phyloP scores from a whole-genome alignment of 2,329 filamentous ascomycete genomes.

The Cladorrhinum sp. region DNA sequence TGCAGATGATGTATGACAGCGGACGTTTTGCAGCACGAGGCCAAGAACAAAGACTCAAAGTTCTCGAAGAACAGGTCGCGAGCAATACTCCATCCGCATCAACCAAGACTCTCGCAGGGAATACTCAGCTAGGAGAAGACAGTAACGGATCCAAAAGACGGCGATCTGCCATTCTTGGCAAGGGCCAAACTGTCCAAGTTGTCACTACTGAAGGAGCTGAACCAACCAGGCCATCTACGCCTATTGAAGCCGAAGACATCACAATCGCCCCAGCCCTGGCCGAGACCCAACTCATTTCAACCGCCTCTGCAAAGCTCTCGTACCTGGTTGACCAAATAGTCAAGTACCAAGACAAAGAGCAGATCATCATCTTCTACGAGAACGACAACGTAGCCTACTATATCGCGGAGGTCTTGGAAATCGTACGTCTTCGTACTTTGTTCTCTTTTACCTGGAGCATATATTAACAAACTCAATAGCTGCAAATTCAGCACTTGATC shows the following conservation, averaged over 20 bases:
- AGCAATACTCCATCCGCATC: neutral
- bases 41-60: constrained; percentile 35
- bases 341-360: constrained; percentile 66
- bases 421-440: constrained; percentile 42
- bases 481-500: constrained; percentile 60
- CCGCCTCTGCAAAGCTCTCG: constrained; percentile 80
- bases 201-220: neutral
- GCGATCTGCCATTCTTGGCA: constrained; percentile 31
- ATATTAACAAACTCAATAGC: constrained; percentile 32
- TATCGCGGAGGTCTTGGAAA: constrained; percentile 76
- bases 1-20: constrained; percentile 48
- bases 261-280: constrained; percentile 50
- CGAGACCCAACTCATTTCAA: constrained; percentile 66
- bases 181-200: neutral
- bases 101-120: constrained; percentile 37
- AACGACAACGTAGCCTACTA: constrained; percentile 84
- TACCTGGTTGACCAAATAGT: constrained; percentile 76
- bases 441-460: neutral
- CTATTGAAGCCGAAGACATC: constrained; percentile 11
- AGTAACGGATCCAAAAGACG: constrained; percentile 34
- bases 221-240: constrained; percentile 22
- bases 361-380: constrained; percentile 92
- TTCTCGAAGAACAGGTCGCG: constrained; percentile 15
- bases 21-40: constrained; percentile 43
- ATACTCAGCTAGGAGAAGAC: constrained; percentile 42